Evolutionary conservation across 495 filamentous ascomycete species (phyloP), one percentile per base, ranked within the genome.

Genomic region (Tetracladium setigerum): DNA sequence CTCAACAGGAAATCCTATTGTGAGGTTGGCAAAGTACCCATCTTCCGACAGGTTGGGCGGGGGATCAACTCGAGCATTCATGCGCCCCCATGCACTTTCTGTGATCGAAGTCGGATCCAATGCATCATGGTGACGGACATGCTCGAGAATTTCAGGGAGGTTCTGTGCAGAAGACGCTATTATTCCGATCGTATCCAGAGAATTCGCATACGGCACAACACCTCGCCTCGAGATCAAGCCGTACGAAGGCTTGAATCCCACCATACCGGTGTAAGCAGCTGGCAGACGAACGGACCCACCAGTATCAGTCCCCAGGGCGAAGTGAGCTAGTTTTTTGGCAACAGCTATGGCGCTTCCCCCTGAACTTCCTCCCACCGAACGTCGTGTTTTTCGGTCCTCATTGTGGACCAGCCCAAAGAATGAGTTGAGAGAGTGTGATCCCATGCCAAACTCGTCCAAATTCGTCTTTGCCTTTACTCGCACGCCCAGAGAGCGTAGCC

Each of bases 381-480:
- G 61, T 3, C 3, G 7, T 27, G 22, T 3, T 27, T 7, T 3
- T 34, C 64, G 50, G 10, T 38, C 37, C n/a, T 55, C 46, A 18
- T 68, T 80, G 37, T 70, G 72, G 3, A 92, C 86, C 16, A 78
- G 56, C 4, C 86, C 90, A 59, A 84, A 84, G 44, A 63, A 61
- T 15, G 90, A 94, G 59, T 89, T 66, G 2, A 72, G 76, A 13
- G 87, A 88, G 66, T 97, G 86, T 10, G 89, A 94, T 32, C 92
- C 92, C 92, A 98, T 98, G 16, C 92, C 92, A 66, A 97, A 98
- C 61, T 97, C 92, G 70, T 98, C 92, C 56, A 98, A 72, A 63
- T 95, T 95, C 0, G 89, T 89, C 62, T 95, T 96, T 7, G 84
- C 84, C 13, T 78, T 71, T 4, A 95, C 61, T 15, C 73, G 61